phyloP scores from a whole-genome alignment of 2,329 filamentous ascomycete species.

The Juglanconis juglandina region DNA sequence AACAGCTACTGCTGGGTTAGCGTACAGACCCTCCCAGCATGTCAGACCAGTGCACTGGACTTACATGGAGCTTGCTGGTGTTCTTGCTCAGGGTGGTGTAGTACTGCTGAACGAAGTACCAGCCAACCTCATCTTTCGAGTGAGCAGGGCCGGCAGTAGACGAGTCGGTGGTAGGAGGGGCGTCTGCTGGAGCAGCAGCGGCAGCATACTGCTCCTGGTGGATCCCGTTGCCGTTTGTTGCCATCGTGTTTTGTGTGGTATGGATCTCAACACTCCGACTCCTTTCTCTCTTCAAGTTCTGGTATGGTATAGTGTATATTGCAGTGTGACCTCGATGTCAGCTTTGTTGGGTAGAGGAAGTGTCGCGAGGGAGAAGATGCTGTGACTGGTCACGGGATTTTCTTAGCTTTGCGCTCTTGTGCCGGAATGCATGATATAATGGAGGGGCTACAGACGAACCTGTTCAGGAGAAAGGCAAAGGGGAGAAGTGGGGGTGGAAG shows the following conservation, averaged over 20 bases:
- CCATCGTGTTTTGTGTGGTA: constrained; percentile 39
- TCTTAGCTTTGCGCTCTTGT: neutral
- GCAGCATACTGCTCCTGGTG: constrained; percentile 42
- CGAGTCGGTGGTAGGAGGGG: constrained; percentile 24
- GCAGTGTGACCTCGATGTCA: neutral
- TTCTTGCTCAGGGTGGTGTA: constrained; percentile 95
- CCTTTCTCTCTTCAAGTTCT: neutral
- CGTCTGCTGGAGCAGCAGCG: constrained; percentile 28
- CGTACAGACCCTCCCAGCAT: neutral
- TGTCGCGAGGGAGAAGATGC: neutral
- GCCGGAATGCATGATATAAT: neutral
- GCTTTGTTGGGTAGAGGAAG: neutral
- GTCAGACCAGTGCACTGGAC: constrained; percentile 23
- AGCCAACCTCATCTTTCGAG: constrained; percentile 91
- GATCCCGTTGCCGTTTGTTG: constrained; percentile 54
- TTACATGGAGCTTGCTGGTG: constrained; percentile 84
- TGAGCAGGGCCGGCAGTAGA: constrained; percentile 43
- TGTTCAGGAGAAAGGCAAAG: neutral
- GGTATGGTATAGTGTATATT: neutral
- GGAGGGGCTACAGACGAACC: neutral
- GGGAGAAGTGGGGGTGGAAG: neutral
- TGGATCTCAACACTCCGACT: neutral
- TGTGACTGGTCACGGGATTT: neutral
- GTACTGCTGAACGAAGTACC: constrained; percentile 99
- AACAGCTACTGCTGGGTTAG: constrained; percentile 59